Evolutionary conservation across 2,329 filamentous ascomycete species (phyloP).

Genomic region (Fusarium incarnatum): DNA sequence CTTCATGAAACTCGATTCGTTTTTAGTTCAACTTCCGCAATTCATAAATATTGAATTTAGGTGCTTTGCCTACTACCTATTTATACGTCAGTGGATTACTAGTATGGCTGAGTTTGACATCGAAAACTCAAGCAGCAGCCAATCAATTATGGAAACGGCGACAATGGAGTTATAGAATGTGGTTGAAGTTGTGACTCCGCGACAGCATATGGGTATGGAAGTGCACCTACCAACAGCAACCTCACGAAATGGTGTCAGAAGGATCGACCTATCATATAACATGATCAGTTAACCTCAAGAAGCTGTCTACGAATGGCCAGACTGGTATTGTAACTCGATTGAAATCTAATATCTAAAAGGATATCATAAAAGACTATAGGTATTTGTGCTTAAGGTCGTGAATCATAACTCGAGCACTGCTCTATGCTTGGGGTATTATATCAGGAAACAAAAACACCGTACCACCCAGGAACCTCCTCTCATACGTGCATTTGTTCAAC

Average conservation of each 20-base stretch:
- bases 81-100: background rate
- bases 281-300: background rate
- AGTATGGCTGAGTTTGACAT: background rate
- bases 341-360: background rate
- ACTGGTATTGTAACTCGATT: background rate
- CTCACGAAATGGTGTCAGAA: background rate
- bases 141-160: background rate
- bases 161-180: background rate
- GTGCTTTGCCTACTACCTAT: background rate
- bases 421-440: slow-evolving; percentile 34
- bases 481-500: slow-evolving; percentile 18
- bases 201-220: background rate
- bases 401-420: slow-evolving; percentile 17
- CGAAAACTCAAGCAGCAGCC: background rate
- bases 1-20: background rate
- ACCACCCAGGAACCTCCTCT: background rate
- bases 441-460: slow-evolving; percentile 10
- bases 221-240: background rate
- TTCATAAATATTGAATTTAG: background rate
- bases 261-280: background rate
- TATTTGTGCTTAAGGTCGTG: slow-evolving; percentile 6
- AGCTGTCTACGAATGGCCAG: background rate
- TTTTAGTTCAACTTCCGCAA: background rate
- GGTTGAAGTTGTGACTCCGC: background rate
- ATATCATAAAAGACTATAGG: background rate